Conservation (phyloP, 1,284 basidiomycete species). For the Cutaneotrichosporon spelunceum region DNA sequence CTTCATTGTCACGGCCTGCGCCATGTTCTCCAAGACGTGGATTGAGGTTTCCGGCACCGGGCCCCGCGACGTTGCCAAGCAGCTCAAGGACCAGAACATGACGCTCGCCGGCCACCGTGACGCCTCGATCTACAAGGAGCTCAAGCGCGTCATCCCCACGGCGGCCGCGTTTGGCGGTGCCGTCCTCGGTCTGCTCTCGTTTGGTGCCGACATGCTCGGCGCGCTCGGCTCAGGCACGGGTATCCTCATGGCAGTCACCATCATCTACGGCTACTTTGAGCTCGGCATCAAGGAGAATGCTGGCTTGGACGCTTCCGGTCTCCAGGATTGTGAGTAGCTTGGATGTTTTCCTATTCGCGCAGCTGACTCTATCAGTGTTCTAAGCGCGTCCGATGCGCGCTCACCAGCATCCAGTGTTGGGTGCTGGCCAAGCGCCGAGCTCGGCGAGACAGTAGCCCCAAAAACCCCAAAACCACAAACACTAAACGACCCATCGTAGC, state of each 20-base stretch:
- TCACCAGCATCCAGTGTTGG: not conserved
- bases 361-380: conserved; percentile 3
- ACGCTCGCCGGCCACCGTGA: conserved; percentile 98
- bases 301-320: conserved; percentile 52
- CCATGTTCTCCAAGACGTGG: conserved; percentile 98
- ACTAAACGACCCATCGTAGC: not conserved
- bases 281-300: conserved; percentile 56
- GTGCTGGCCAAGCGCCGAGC: not conserved
- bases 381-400: not conserved
- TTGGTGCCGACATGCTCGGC: conserved; percentile 92
- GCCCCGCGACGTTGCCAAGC: conserved; percentile 93
- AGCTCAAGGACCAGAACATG: conserved; percentile 98
- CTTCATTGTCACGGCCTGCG: conserved; percentile 92
- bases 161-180: conserved; percentile 97
- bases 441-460: not conserved
- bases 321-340: conserved; percentile 44
- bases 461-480: not conserved
- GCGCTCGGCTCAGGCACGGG: conserved; percentile 95
- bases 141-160: conserved; percentile 95
- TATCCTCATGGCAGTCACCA: conserved; percentile 96
- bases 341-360: too few species aligned
- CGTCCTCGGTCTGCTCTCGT: conserved; percentile 87
- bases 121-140: conserved; percentile 97
- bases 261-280: conserved; percentile 80
- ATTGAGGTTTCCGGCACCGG: conserved; percentile 96